These are phyloP conservation scores for Oxyria digyna DNA, from an alignment of 148 eudicot species.

Conservation along the genomic window DNA sequence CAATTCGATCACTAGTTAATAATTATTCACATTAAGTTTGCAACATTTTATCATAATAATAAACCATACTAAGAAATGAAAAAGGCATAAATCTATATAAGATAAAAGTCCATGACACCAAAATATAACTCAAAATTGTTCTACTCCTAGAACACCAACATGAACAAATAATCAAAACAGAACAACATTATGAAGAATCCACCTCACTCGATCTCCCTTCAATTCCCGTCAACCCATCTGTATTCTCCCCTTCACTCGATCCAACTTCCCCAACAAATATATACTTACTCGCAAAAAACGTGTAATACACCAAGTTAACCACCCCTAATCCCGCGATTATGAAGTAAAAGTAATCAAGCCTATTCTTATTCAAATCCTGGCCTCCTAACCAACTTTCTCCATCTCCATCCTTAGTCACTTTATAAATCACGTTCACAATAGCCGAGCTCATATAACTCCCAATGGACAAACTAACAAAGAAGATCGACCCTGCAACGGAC, in stretches of 20 bases:
- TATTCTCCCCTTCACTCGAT: background rate
- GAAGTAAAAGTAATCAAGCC: conserved; percentile 46
- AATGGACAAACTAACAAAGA: conserved; percentile 42
- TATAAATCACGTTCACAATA: conserved; percentile 35
- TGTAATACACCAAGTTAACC: conserved; percentile 39
- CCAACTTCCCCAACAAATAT: conserved; percentile 12
- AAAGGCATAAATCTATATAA: too few species aligned
- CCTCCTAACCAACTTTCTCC: conserved; percentile 60
- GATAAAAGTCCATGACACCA: too few species aligned
- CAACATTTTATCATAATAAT: too few species aligned
- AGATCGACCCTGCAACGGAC: conserved; percentile 46
- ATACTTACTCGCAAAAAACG: conserved; percentile 31
- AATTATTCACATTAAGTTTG: too few species aligned
- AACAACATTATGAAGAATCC: too few species aligned
- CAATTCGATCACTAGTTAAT: too few species aligned
- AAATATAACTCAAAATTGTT: too few species aligned
- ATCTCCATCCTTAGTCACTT: conserved; percentile 13
- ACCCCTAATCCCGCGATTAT: conserved; percentile 34
- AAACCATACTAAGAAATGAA: too few species aligned
- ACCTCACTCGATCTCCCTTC: background rate
- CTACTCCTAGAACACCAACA: too few species aligned
- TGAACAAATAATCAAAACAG: too few species aligned
- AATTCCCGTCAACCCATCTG: background rate
- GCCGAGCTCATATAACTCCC: conserved; percentile 46
- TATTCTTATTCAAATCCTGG: conserved; percentile 47